These are phyloP conservation scores for Acrodontium crateriforme DNA, from an alignment of 2,329 filamentous ascomycete species.

Conservation along the genomic window DNA sequence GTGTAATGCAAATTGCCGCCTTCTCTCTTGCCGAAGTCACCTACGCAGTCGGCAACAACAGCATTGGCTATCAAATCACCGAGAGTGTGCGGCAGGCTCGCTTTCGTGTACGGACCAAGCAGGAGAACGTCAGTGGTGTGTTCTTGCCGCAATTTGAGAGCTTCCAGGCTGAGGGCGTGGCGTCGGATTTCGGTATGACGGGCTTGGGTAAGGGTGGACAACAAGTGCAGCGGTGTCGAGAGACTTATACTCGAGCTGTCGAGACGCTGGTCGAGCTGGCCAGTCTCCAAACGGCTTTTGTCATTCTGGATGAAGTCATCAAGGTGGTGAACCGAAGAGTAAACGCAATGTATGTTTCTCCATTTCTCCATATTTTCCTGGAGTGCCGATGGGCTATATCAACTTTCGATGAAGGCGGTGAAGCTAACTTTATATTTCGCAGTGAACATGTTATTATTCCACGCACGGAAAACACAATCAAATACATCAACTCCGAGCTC, in stretches of 20 bases:
- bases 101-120: constrained; percentile 85
- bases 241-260: constrained; percentile 91
- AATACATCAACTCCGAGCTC: constrained; percentile 97
- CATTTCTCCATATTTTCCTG: neutral
- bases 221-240: constrained; percentile 85
- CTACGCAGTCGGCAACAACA: constrained; percentile 77
- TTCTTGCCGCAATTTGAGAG: constrained; percentile 88
- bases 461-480: constrained; percentile 98
- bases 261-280: constrained; percentile 92
- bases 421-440: neutral
- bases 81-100: constrained; percentile 87
- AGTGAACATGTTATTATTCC: constrained; percentile 93
- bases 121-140: constrained; percentile 97
- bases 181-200: constrained; percentile 91
- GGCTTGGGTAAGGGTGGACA: constrained; percentile 94
- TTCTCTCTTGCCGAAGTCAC: constrained; percentile 96
- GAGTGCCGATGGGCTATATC: too few species aligned
- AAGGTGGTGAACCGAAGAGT: constrained; percentile 98
- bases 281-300: constrained; percentile 92
- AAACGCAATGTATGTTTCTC: constrained; percentile 65
- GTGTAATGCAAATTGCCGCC: constrained; percentile 97
- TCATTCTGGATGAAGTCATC: constrained; percentile 96
- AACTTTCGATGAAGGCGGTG: too few species aligned
- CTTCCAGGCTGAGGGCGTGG: constrained; percentile 64
- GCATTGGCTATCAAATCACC: constrained; percentile 94